These are phyloP conservation scores for Boeremia exigua DNA, from an alignment of 2,329 filamentous ascomycete species.

Conservation along the genomic window DNA sequence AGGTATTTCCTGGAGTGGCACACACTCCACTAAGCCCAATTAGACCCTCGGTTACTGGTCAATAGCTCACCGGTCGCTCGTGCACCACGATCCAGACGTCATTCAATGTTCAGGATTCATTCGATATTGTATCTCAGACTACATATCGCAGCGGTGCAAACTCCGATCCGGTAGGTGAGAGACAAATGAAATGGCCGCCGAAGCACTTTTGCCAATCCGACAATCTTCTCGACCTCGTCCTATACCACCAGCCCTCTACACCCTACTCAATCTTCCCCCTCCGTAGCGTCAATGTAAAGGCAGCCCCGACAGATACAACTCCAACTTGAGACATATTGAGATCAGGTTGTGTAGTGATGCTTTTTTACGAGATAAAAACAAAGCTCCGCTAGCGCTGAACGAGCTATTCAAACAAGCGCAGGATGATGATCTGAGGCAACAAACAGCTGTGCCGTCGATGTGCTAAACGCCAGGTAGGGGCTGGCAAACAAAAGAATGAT, in stretches of 20 bases:
- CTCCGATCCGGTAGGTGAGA: conserved; percentile 25
- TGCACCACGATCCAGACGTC: conserved; percentile 9
- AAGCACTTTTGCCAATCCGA: conserved; percentile 11
- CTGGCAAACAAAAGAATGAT: neutral
- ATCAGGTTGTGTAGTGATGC: conserved; percentile 5
- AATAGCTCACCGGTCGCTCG: conserved; percentile 14
- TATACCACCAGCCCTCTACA: conserved; percentile 8
- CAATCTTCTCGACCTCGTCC: conserved; percentile 6
- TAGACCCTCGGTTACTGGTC: conserved; percentile 5
- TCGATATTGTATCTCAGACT: conserved; percentile 36
- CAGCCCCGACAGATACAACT: conserved; percentile 6
- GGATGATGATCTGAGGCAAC: conserved; percentile 2
- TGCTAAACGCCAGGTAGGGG: neutral
- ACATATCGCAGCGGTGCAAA: conserved; percentile 37
- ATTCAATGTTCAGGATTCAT: conserved; percentile 22
- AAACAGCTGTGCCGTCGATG: conserved; percentile 1
- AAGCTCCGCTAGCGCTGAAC: conserved; percentile 9
- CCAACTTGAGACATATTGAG: conserved; percentile 12
- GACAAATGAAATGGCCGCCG: conserved; percentile 22
- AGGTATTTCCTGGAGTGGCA: conserved; percentile 1
- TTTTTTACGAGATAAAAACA: conserved; percentile 10
- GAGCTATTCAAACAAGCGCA: conserved; percentile 12
- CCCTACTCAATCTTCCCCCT: conserved; percentile 3
- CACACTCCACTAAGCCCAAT: conserved; percentile 6
- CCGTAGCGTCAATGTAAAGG: conserved; percentile 11